These are phyloP conservation scores for Moniliophthora roreri DNA, from an alignment of 1,284 basidiomycete species.

Conservation along the genomic window DNA sequence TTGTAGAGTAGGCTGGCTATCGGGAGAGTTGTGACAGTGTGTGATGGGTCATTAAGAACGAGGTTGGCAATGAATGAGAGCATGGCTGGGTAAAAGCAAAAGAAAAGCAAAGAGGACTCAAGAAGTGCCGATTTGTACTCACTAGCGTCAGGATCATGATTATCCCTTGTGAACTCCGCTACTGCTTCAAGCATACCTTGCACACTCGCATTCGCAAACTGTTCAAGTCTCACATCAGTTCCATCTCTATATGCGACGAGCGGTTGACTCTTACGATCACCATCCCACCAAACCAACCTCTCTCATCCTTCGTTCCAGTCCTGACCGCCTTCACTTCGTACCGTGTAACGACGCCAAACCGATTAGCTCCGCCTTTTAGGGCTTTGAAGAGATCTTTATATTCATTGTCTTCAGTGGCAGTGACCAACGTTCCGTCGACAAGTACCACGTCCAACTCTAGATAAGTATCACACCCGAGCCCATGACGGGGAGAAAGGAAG, in stretches of 20 bases:
- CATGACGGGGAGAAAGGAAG: conserved; percentile 17
- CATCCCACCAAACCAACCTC: conserved; percentile 35
- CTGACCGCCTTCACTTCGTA: conserved; percentile 35
- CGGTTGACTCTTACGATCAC: conserved; percentile 35
- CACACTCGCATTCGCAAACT: no score
- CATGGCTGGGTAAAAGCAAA: no score
- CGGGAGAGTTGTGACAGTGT: neutral
- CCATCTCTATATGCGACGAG: no score
- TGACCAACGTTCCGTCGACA: conserved; percentile 35
- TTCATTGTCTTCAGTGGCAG: conserved; percentile 35
- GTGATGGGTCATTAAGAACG: no score
- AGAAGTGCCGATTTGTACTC: no score
- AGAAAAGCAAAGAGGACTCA: no score
- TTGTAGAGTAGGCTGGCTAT: no score
- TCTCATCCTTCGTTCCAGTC: conserved; percentile 32
- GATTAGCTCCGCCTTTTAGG: conserved; percentile 39
- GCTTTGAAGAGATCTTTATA: conserved; percentile 40
- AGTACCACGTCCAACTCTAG: conserved; percentile 30
- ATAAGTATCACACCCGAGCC: conserved; percentile 16
- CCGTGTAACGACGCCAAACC: conserved; percentile 41
- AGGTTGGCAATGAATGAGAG: no score
- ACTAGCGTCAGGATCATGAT: no score
- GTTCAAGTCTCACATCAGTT: no score
- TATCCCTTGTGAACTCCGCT: no score
- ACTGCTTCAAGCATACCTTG: no score